Base-by-base conservation (phyloP, 768 basidiomycete genomes). In the Podaxis mareebaensis region DNA sequence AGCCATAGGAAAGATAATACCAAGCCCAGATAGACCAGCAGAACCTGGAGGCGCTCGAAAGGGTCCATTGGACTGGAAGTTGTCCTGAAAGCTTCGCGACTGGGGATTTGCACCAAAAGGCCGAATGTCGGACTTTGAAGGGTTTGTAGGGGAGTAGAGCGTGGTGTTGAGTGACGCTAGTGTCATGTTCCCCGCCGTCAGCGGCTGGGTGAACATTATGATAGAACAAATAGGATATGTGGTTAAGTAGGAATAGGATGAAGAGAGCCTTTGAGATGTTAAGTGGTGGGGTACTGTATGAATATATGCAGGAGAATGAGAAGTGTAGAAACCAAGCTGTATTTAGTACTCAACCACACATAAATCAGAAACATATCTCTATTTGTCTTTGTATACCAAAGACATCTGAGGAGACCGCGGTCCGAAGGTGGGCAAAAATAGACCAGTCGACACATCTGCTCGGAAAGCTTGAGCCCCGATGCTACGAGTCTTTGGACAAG, bases 91-190 rank as follows among this genome's bases (percentile, higher is more conserved):
- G 12, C 36, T 15, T 13, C 17, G 24, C 8, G 33, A 33, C 12
- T 39, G 51, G 6, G 52, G n/a, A 8, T 39, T n/a, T 13, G 53
- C 40, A 44, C 40, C 53, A 22, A 54, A 36, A 26, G 53, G 48
- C 44, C 61, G 46, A 22, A 49, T 10, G 12, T 30, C 20, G 24
- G 61, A 54, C n/a, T 40, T 62, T 57, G 58, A n/a, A 7, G 49
- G 36, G 36, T 44, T 52, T 12, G 64, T 61, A 57, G 66, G 66
- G 22, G 67, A 60, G 46, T 65, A 61, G 39, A 63, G 67, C 15
- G 60, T 57, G 64, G 65, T 55, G 52, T 72, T 70, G 62, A 70
- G 67, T n/a, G 73, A 70, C 71, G 73, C 72, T 70, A 71, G 71
- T 72, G 73, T 71, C 71, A 68, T 48, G 26, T 66, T 58, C 15